Conservation (phyloP, 768 basidiomycete genomes). For the Boletus fagicola region DNA sequence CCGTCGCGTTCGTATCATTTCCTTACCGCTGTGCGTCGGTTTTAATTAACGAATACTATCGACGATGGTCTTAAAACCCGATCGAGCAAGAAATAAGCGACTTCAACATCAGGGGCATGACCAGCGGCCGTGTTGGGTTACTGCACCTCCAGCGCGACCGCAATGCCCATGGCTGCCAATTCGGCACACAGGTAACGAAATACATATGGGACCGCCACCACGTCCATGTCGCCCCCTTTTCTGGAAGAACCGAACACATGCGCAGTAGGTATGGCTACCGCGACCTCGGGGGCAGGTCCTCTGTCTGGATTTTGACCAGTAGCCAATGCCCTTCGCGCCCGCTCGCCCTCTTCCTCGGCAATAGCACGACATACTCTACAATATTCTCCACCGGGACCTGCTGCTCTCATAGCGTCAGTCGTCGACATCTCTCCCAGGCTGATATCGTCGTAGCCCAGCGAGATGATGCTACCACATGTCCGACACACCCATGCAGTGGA, state of each 20-base stretch:
- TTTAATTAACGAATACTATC: constrained; percentile 12
- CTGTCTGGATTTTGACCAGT: constrained; percentile 50
- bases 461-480: constrained; percentile 92
- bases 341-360: constrained; percentile 62
- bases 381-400: constrained; percentile 86
- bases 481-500: constrained; percentile 99
- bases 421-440: constrained; percentile 61
- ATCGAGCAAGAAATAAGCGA: not conserved
- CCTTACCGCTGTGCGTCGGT: constrained; percentile 10
- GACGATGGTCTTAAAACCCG: not conserved
- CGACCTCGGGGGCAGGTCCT: constrained; percentile 48
- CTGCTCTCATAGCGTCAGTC: constrained; percentile 50
- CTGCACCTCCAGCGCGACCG: constrained; percentile 76
- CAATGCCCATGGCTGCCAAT: constrained; percentile 97
- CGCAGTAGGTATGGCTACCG: constrained; percentile 63
- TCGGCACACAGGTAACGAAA: constrained; percentile 94
- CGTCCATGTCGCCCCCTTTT: constrained; percentile 85
- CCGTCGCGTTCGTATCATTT: constrained; percentile 14
- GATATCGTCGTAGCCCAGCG: constrained; percentile 92
- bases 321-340: constrained; percentile 56
- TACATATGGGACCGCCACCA: constrained; percentile 94
- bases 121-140: constrained; percentile 25
- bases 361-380: constrained; percentile 87
- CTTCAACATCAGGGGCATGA: not conserved
- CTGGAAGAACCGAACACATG: constrained; percentile 57